Percentiles rank a stretch among this genome's conserved stretches.
phyloP scores from a whole-genome alignment of 352 stramenopile genomes.

The Globisporangium nodosum region DNA sequence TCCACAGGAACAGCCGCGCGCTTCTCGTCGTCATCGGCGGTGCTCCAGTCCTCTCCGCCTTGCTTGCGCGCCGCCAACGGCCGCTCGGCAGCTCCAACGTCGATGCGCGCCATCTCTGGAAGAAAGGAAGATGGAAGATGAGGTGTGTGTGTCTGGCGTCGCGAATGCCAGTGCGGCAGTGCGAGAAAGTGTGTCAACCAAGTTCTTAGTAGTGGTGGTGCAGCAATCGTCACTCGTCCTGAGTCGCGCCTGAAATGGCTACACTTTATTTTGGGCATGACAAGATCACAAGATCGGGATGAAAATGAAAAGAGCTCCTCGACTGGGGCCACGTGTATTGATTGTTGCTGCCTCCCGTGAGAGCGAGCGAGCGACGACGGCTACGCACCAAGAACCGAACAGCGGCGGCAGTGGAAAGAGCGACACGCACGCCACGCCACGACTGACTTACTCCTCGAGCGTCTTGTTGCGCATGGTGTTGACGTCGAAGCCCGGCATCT shows the following conservation, averaged over 20 bases:
- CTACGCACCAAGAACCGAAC: slow-evolving; percentile 1
- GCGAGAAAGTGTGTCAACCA: slow-evolving; percentile 2
- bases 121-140: too few relatives aligned
- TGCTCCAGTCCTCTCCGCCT: not conserved
- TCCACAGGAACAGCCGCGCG: slow-evolving; percentile 9
- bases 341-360: slow-evolving; percentile 1
- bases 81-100: not conserved
- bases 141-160: not conserved
- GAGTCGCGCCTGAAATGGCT: too few relatives aligned
- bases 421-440: not conserved
- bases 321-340: slow-evolving; percentile 13
- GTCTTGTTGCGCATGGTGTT: slow-evolving; percentile 87
- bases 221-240: too few relatives aligned
- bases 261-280: too few relatives aligned
- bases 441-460: slow-evolving; percentile 45
- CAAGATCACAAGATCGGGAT: not conserved
- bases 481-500: slow-evolving; percentile 95
- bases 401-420: slow-evolving; percentile 11
- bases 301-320: slow-evolving; percentile 2
- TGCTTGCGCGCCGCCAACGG: not conserved
- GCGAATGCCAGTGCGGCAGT: slow-evolving; percentile 1
- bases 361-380: slow-evolving; percentile 1
- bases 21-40: slow-evolving; percentile 8
- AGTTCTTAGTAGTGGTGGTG: too few relatives aligned
- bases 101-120: slow-evolving; percentile 8